Evolutionary conservation across 305 asterid genomes (phyloP).

Genomic region (Rubia peregrina): DNA sequence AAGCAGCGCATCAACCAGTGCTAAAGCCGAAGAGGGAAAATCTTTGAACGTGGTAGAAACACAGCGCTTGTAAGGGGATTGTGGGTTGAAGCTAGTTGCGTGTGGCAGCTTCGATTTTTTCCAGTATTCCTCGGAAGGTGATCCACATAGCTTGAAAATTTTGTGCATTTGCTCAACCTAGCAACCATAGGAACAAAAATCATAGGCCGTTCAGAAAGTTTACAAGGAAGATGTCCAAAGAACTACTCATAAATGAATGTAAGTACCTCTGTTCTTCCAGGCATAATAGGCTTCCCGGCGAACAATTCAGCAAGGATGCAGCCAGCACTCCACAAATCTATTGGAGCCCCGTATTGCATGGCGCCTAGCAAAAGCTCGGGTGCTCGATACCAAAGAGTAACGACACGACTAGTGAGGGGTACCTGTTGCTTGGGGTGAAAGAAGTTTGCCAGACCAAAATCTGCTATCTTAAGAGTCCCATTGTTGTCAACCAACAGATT

Average conservation of each 20-base stretch:
- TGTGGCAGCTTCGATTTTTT: conserved; percentile 53
- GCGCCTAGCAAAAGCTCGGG: conserved; percentile 88
- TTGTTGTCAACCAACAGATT: conserved; percentile 64
- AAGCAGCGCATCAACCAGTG: conserved; percentile 58
- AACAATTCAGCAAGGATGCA: conserved; percentile 84
- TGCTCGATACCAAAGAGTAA: conserved; percentile 90
- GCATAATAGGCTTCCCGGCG: conserved; percentile 81
- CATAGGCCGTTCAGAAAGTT: not conserved
- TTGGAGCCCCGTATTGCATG: conserved; percentile 66
- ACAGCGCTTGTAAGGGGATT: conserved; percentile 46
- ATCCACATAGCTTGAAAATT: conserved; percentile 88
- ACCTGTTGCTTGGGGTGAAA: conserved; percentile 51
- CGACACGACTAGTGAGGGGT: conserved; percentile 79
- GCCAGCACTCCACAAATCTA: conserved; percentile 87
- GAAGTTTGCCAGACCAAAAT: conserved; percentile 68
- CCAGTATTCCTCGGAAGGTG: conserved; percentile 79
- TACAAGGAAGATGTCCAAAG: not conserved
- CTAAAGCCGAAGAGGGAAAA: conserved; percentile 62
- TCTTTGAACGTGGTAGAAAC: conserved; percentile 60
- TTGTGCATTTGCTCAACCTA: conserved; percentile 95
- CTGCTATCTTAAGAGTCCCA: conserved; percentile 69
- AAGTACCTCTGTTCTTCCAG: conserved; percentile 90
- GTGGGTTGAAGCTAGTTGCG: conserved; percentile 66
- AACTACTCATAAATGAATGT: not conserved
- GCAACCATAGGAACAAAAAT: conserved; percentile 3